phyloP scores from a whole-genome alignment of 1,284 basidiomycete species.

The Papiliotrema terrestris region DNA sequence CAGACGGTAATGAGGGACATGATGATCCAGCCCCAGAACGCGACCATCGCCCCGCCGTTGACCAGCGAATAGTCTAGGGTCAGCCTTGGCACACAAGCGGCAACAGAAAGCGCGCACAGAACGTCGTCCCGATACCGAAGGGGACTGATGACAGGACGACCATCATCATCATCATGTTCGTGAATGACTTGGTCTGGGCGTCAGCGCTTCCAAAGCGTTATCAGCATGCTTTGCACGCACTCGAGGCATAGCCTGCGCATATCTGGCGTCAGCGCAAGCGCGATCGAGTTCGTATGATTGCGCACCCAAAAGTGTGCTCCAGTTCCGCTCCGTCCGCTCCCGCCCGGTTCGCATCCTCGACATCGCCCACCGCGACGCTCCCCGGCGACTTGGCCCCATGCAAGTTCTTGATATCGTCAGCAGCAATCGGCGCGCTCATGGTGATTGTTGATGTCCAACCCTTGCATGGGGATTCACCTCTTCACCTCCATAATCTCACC shows the following conservation, averaged over 20 bases:
- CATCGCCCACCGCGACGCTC: neutral
- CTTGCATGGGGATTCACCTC: too few species aligned
- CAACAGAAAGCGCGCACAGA: slow-evolving; percentile 13
- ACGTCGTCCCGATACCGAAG: slow-evolving; percentile 35
- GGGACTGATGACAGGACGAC: slow-evolving; percentile 35
- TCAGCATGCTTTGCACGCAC: slow-evolving; percentile 1
- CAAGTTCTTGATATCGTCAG: neutral
- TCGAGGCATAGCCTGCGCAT: slow-evolving; percentile 17
- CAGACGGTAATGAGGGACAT: slow-evolving; percentile 49
- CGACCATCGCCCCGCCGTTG: slow-evolving; percentile 36
- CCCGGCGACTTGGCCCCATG: neutral
- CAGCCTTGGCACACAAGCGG: neutral
- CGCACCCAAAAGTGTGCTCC: slow-evolving; percentile 16
- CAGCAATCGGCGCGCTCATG: too few species aligned
- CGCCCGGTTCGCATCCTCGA: neutral
- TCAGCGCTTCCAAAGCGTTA: slow-evolving; percentile 1
- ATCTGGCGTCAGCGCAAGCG: neutral
- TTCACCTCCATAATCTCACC: too few species aligned
- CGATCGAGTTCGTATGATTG: neutral
- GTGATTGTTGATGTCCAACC: too few species aligned
- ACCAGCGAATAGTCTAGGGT: slow-evolving; percentile 29
- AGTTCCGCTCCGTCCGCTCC: neutral
- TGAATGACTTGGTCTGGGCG: slow-evolving; percentile 20
- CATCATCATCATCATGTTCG: slow-evolving; percentile 31
- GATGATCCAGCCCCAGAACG: slow-evolving; percentile 47